Percentiles rank a stretch among this genome's conserved stretches.
These are phyloP conservation scores for Xerocomus nothofagi DNA, from an alignment of 1,284 basidiomycete species.

Conservation along the genomic window DNA sequence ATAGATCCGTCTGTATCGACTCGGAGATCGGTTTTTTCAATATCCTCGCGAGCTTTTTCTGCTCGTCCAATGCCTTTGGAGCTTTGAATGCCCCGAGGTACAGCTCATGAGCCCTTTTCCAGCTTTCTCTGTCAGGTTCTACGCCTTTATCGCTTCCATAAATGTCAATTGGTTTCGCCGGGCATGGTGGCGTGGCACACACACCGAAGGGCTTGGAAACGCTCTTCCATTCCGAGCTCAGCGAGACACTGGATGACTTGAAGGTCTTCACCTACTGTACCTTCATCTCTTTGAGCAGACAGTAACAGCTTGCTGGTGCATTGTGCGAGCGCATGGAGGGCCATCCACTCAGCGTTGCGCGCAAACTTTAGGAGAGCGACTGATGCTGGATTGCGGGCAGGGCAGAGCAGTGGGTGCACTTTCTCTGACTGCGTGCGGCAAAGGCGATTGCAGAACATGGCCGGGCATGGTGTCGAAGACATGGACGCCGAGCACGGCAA, in stretches of 20 bases:
- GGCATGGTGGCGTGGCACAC: conserved; percentile 22
- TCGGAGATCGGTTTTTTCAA: conserved; percentile 56
- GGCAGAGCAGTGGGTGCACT: conserved; percentile 74
- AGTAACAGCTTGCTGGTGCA: conserved; percentile 64
- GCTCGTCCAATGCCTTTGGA: conserved; percentile 47
- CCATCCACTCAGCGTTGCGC: conserved; percentile 65
- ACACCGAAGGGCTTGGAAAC: conserved; percentile 55
- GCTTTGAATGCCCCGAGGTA: conserved; percentile 60
- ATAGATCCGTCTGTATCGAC: conserved; percentile 58
- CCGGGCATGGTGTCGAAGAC: conserved; percentile 49
- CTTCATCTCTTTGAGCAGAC: conserved; percentile 50
- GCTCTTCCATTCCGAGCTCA: conserved; percentile 65
- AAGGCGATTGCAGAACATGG: conserved; percentile 77
- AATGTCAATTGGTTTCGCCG: background rate
- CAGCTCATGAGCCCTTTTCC: conserved; percentile 61
- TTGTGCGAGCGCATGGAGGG: conserved; percentile 69
- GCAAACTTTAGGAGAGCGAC: conserved; percentile 61
- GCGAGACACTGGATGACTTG: conserved; percentile 53
- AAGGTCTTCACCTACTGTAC: conserved; percentile 48
- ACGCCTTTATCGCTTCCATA: conserved; percentile 25
- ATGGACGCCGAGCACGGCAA: conserved; percentile 50
- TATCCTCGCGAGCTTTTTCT: conserved; percentile 57
- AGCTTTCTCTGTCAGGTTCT: conserved; percentile 59
- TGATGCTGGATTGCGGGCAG: conserved; percentile 69
- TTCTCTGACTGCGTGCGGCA: conserved; percentile 63